Base-by-base conservation (phyloP, 495 filamentous ascomycete species). In the Aspergillus avenaceus region DNA sequence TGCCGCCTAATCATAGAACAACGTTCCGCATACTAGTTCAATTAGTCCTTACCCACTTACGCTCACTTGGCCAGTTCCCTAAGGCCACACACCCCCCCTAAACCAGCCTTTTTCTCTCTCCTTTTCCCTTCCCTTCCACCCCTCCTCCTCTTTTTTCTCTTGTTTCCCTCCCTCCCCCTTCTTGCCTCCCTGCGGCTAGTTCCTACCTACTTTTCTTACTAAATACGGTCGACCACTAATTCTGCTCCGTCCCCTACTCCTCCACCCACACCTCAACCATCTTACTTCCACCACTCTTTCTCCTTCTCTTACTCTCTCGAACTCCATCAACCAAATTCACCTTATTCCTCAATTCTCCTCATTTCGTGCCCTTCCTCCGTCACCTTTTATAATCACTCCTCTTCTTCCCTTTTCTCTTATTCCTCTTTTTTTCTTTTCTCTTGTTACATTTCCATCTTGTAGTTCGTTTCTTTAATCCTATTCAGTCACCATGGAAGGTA, bases 401-500 rank as follows among this genome's bases (percentile, higher is more conserved):
- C 41, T 18, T 40, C 23, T 42, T 44, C 43, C 41, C 40, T 49
- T 11, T 29, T 26, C 41, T 40, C 24, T 21, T 18, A 38, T 18
- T 8, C 41, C 21, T 23, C 19, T 43, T 34, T 37, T 50, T 37
- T 50, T 45, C 38, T 51, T 45, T 36, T 47, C 49, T 51, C 31
- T 28, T 26, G 24, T 58, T 62, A 58, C 56, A 59, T 72, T 66
- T 66, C 62, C 64, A 63, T 63, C 63, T 61, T 66, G 60, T 60
- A 54, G 53, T 64, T 62, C 55, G 55, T 53, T 50, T 65, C 58
- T 54, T n/a, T 62, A 65, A 67, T 70, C 63, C 47, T 53, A 63
- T 66, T 62, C 67, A 57, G 69, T 74, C 78, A 78, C 70, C 73
- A 91, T 91, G 87, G 87, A 91, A 80, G 87, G 87, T 91, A 79